Percentiles rank a stretch among this genome's conserved stretches.
Evolutionary conservation across 2,329 filamentous ascomycete genomes (phyloP).

Genomic region (Chrysosporium queenslandicum): DNA sequence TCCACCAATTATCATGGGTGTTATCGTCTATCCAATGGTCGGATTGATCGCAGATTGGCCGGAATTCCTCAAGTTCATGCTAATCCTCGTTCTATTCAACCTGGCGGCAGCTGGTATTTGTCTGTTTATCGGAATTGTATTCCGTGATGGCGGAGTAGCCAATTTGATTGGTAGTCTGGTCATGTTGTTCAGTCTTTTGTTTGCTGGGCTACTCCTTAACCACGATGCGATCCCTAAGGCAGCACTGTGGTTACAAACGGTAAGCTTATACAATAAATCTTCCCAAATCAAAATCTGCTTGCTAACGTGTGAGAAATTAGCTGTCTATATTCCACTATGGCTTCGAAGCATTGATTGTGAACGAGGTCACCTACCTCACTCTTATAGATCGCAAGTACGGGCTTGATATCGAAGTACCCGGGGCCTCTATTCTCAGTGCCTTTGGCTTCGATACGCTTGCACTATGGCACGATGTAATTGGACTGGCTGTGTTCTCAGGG

Average conservation of each 20-base stretch:
- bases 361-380: conserved; percentile 83
- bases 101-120: conserved; percentile 87
- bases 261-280: conserved; percentile 34
- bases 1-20: conserved; percentile 86
- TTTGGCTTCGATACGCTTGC: conserved; percentile 89
- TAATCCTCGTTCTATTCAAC: conserved; percentile 92
- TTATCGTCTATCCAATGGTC: conserved; percentile 97
- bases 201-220: conserved; percentile 88
- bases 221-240: conserved; percentile 81
- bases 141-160: conserved; percentile 81
- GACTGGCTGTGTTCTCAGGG: conserved; percentile 69
- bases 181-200: conserved; percentile 94
- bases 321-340: conserved; percentile 97
- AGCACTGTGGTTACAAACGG: conserved; percentile 78
- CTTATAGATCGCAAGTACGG: conserved; percentile 92
- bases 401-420: conserved; percentile 89
- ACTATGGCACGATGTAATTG: conserved; percentile 74
- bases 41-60: conserved; percentile 70
- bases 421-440: conserved; percentile 82
- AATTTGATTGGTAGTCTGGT: conserved; percentile 89
- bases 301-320: conserved; percentile 32
- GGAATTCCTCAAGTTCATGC: conserved; percentile 83
- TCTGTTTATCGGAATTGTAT: conserved; percentile 90
- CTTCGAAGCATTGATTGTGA: conserved; percentile 93
- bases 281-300: neutral